Base-by-base conservation (phyloP, 1,284 basidiomycete genomes). In the Polyporus tsugae region DNA sequence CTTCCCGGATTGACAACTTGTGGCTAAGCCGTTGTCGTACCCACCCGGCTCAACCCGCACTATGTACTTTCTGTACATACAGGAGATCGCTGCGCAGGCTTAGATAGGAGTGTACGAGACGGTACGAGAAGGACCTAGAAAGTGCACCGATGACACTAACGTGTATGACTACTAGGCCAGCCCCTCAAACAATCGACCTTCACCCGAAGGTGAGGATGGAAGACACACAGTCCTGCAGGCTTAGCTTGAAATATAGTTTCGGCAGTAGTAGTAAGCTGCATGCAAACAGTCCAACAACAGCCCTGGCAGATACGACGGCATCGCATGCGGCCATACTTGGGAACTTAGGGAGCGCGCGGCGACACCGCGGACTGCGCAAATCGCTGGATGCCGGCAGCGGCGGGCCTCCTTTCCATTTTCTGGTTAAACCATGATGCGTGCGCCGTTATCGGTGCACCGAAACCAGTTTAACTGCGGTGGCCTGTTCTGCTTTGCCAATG, bases 301-400 rank as follows among this genome's bases (percentile, higher is more conserved):
- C 46, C n/a, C 6, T n/a, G 10, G 15, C 17, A 29, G 66, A 68
- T 71, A 62, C 70, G 70, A 71, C 67, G 70, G 70, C 64, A 65
- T 71, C 70, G 70, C 67, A 64, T 39, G 17, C 64, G 60, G 60
- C 64, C 55, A 36, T 36, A 57, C 52, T 35, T 57, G 52, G 25
- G 29, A 17, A 53, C 13, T 49, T n/a, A 22, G 19, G 19, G 41
- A 42, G 19, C 15, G 41, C 6, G 15, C 39, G 39, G 10, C 10
- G 41, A 42, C 41, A 42, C 41, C 19, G 17, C 41, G 41, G 29
- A 29, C 29, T 29, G 29, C 29, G n/a, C n/a, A n/a, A n/a, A n/a
- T 15, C 41, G 41, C 41, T 42, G 41, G 17, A 42, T 7, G n/a
- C 1, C 29, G 29, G 29, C 29, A 2, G 29, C 29, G 29, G 46